Conservation (phyloP, 2,329 filamentous ascomycete species). For the Acephala macrosclerotiorum region DNA sequence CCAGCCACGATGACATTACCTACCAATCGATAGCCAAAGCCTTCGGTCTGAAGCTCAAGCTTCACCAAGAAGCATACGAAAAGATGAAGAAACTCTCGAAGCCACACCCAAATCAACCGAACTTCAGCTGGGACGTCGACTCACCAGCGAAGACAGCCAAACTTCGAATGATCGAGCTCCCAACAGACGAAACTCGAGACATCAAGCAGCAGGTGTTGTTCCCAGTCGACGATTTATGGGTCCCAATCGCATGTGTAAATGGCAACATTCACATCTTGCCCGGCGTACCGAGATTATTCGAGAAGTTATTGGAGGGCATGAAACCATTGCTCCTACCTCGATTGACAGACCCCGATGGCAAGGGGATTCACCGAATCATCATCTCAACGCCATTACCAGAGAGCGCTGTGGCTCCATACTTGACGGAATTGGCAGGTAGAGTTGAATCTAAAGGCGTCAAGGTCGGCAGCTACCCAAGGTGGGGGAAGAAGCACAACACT, state of each 20-base stretch:
- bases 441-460: constrained; percentile 83
- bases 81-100: constrained; percentile 86
- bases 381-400: constrained; percentile 90
- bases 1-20: constrained; percentile 95
- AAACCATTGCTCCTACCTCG: constrained; percentile 75
- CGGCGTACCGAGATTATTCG: constrained; percentile 85
- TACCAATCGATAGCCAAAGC: constrained; percentile 94
- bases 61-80: constrained; percentile 79
- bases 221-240: constrained; percentile 83
- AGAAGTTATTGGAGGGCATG: constrained; percentile 77
- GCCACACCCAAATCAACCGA: constrained; percentile 73
- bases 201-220: constrained; percentile 80
- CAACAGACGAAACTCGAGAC: constrained; percentile 72
- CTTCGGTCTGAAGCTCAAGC: constrained; percentile 76
- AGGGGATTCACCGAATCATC: constrained; percentile 78
- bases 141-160: constrained; percentile 81
- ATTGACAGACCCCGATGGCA: constrained; percentile 79
- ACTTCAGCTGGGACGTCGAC: constrained; percentile 86
- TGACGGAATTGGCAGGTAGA: constrained; percentile 79
- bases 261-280: constrained; percentile 94
- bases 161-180: constrained; percentile 89
- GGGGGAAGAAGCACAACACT: constrained; percentile 87
- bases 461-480: constrained; percentile 93
- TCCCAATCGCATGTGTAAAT: constrained; percentile 87
- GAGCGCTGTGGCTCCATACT: constrained; percentile 82